Evolutionary conservation across 768 basidiomycete species (phyloP), one percentile per base, ranked within the genome.

Genomic region (Stropharia rugosoannulata): DNA sequence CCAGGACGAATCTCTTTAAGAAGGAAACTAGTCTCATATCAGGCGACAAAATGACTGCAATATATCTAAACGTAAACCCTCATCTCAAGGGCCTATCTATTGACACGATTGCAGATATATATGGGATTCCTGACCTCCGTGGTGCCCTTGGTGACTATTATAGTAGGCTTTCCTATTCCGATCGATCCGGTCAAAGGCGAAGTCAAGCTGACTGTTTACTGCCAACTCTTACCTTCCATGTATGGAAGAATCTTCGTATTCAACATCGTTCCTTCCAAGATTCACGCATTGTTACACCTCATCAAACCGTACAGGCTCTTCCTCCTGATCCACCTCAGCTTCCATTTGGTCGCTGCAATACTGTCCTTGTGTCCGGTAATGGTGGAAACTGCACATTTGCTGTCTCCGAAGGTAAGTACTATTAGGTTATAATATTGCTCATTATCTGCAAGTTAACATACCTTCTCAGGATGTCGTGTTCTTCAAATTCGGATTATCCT

Each of bases 101-200:
- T 16, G 54, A 63, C 18, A 44, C 55, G 39, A 56, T 59, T 1
- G 57, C 65, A 15, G 38, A 49, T 9, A 46, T 51, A 27, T 69
- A 52, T 49, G 12, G 37, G 10, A 35, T 71, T 35, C 60, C 62
- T 19, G 63, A 68, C 51, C 58, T 70, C 38, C 62, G 49, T n/a
- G 40, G 57, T 8, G 64, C 64, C 15, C 61, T 70, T 11, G 59
- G 57, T 2, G 57, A 66, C 39, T 66, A 60, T 45, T 40, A 56
- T n/a, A 35, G 45, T 5, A 40, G 36, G 12, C 15, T 40, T 9
- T 50, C 37, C 5, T 40, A 50, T 36, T 18, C 15, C 39, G 42
- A 44, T 39, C 15, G 32, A 29, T 22, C 19, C 32, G 49, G 49
- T 8, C 10, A 19, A n/a, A 25, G 49, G 18, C 37, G 13, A 35